These are phyloP conservation scores for Boletus semigastroideus DNA, from an alignment of 1,284 basidiomycete species.

Conservation along the genomic window DNA sequence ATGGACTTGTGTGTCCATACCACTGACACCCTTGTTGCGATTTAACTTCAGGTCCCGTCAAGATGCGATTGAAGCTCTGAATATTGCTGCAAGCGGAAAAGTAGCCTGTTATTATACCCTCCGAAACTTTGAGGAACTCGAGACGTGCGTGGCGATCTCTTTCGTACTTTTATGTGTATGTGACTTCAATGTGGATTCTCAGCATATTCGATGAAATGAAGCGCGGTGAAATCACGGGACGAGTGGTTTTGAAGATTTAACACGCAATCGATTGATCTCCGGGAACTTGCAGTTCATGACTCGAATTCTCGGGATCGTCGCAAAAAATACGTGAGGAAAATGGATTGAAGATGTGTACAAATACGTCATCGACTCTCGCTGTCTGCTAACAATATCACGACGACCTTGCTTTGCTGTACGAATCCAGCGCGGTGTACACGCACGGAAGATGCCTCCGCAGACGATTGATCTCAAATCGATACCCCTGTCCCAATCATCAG, in stretches of 20 bases:
- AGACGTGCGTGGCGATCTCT: slow-evolving; percentile 35
- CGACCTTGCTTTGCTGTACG: slow-evolving; percentile 16
- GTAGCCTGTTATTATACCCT: slow-evolving; percentile 55
- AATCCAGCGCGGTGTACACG: slow-evolving; percentile 18
- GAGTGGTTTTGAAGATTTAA: slow-evolving; percentile 36
- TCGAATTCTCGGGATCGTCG: not conserved
- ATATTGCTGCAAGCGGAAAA: slow-evolving; percentile 61
- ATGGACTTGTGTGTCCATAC: not conserved
- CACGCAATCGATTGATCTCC: not conserved
- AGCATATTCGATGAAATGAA: slow-evolving; percentile 37
- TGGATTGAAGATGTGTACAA: not conserved
- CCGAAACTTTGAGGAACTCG: slow-evolving; percentile 48
- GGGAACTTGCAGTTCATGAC: not conserved
- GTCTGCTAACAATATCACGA: slow-evolving; percentile 2
- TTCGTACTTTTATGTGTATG: not conserved
- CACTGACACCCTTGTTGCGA: not conserved
- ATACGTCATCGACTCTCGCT: not conserved
- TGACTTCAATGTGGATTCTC: not conserved
- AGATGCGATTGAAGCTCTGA: slow-evolving; percentile 65
- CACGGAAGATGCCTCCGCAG: slow-evolving; percentile 12
- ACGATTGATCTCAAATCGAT: slow-evolving; percentile 18
- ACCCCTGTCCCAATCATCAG: slow-evolving; percentile 8
- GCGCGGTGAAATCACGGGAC: slow-evolving; percentile 35
- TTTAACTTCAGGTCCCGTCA: slow-evolving; percentile 47
- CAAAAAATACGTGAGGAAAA: not conserved